These are phyloP conservation scores for Linnemannia schmuckeri DNA, from an alignment of 192 early-diverging fungal species.

Conservation along the genomic window DNA sequence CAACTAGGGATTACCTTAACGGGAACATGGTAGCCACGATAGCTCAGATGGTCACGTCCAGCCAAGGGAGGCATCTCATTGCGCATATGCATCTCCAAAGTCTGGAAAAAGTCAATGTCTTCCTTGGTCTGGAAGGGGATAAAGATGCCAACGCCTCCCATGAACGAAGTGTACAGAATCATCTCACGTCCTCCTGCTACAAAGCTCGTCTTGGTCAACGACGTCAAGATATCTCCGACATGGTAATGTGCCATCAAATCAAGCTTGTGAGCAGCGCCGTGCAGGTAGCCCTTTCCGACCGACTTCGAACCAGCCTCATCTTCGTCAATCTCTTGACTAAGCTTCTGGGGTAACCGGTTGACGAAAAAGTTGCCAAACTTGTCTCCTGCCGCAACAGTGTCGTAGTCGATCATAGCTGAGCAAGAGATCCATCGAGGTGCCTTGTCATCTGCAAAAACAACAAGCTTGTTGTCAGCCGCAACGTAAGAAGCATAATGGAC, in stretches of 20 bases:
- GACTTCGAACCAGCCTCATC: slow-evolving; percentile 90
- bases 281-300: slow-evolving; percentile 83
- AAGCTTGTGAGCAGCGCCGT: slow-evolving; percentile 90
- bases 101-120: slow-evolving; percentile 94
- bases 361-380: slow-evolving; percentile 97
- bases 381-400: slow-evolving; percentile 93
- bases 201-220: slow-evolving; percentile 81
- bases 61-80: slow-evolving; percentile 76
- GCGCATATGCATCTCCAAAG: slow-evolving; percentile 92
- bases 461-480: slow-evolving; percentile 83
- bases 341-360: slow-evolving; percentile 74
- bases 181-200: slow-evolving; percentile 90
- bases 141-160: slow-evolving; percentile 87
- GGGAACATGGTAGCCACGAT: slow-evolving; percentile 85
- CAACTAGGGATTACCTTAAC: slow-evolving; percentile 63
- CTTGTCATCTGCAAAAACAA: slow-evolving; percentile 95
- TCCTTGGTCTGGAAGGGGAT: slow-evolving; percentile 91
- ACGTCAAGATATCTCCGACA: slow-evolving; percentile 90
- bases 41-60: slow-evolving; percentile 91
- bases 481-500: slow-evolving; percentile 83
- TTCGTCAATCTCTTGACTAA: slow-evolving; percentile 83
- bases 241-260: slow-evolving; percentile 82
- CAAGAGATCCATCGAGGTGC: slow-evolving; percentile 87
- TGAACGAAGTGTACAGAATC: slow-evolving; percentile 87
- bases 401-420: slow-evolving; percentile 88